phyloP scores from a whole-genome alignment of 257 asterid genomes.

The Solanum ahanhuiri region DNA sequence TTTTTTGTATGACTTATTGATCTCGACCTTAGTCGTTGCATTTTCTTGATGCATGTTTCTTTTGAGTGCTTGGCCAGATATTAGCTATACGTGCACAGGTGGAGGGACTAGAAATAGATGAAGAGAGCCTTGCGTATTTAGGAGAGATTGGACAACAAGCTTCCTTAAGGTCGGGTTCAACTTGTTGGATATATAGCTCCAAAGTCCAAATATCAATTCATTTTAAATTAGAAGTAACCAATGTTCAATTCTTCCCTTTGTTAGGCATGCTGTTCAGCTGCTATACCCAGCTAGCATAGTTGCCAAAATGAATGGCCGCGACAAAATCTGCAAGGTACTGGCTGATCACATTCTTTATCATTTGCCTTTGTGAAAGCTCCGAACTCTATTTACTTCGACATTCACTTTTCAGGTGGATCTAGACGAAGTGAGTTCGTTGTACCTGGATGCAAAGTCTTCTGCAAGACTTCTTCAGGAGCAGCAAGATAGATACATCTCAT shows the following conservation, averaged over 20 bases:
- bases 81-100: slow-evolving; percentile 93
- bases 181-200: not conserved
- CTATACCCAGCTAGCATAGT: slow-evolving; percentile 80
- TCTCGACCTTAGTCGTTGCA: not conserved
- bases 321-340: slow-evolving; percentile 78
- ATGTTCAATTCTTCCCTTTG: not conserved
- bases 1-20: not conserved
- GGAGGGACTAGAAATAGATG: slow-evolving; percentile 77
- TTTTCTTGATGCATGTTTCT: not conserved
- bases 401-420: slow-evolving; percentile 59
- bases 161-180: slow-evolving; percentile 51
- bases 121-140: slow-evolving; percentile 80
- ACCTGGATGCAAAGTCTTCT: slow-evolving; percentile 82
- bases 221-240: not conserved
- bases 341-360: not conserved
- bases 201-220: not conserved
- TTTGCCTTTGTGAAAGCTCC: not conserved
- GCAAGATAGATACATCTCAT: slow-evolving; percentile 84
- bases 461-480: slow-evolving; percentile 91
- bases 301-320: slow-evolving; percentile 81
- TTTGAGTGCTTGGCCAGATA: slow-evolving; percentile 33
- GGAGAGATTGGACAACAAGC: slow-evolving; percentile 85
- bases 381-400: not conserved
- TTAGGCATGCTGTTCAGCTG: slow-evolving; percentile 86
- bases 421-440: slow-evolving; percentile 70